These are phyloP conservation scores for Fraxinus baroniana DNA, from an alignment of 305 asterid genomes.

Conservation along the genomic window DNA sequence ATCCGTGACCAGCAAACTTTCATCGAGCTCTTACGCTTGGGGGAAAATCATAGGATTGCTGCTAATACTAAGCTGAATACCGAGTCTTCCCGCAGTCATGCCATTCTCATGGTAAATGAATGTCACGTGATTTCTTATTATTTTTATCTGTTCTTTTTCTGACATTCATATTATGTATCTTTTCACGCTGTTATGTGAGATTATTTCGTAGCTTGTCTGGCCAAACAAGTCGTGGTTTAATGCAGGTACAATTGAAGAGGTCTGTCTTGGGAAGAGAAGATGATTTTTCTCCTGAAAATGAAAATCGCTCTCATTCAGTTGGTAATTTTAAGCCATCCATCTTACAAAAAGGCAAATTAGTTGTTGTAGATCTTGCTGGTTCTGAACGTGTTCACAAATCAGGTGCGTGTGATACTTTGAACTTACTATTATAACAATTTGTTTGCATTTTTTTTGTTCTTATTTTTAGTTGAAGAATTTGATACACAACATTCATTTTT, in stretches of 20 bases:
- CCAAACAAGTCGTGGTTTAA: conserved; percentile 21
- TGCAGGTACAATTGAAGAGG: conserved; percentile 93
- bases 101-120: conserved; percentile 81
- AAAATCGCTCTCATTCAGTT: conserved; percentile 44
- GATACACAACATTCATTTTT: neutral
- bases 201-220: conserved; percentile 11
- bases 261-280: conserved; percentile 56
- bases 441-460: neutral
- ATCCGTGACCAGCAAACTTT: conserved; percentile 82
- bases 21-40: conserved; percentile 77
- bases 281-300: conserved; percentile 56
- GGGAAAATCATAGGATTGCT: conserved; percentile 96
- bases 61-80: conserved; percentile 96
- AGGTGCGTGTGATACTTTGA: conserved; percentile 46
- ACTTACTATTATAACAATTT: conserved; percentile 17
- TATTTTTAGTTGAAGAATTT: conserved; percentile 17
- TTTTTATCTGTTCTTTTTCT: neutral
- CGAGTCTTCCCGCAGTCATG: conserved; percentile 99
- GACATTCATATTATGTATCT: conserved; percentile 2
- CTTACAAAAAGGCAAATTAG: conserved; percentile 83
- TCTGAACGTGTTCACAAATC: conserved; percentile 96
- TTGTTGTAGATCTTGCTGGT: conserved; percentile 99
- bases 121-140: neutral
- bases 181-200: neutral
- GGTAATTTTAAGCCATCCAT: conserved; percentile 74